phyloP scores from a whole-genome alignment of 2,329 filamentous ascomycete genomes.

The Colletotrichum sp. region DNA sequence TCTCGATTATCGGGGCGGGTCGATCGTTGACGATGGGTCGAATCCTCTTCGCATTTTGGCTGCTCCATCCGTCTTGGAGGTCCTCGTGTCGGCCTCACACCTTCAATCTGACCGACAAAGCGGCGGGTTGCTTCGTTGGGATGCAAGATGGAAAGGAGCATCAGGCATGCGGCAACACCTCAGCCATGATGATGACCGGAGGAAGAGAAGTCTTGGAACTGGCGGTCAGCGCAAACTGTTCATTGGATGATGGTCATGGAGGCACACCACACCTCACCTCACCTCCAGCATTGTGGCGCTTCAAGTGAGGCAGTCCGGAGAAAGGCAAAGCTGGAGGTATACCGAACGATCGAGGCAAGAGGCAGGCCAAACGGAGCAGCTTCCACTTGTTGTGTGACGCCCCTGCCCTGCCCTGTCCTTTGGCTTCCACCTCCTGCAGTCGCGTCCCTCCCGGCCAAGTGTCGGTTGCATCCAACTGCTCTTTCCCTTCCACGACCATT shows the following conservation, averaged over 20 bases:
- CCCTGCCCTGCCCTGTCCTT: neutral
- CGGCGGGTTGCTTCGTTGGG: neutral
- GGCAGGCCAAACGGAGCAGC: neutral
- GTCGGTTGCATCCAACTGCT: neutral
- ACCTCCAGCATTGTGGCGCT: neutral
- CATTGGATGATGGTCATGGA: neutral
- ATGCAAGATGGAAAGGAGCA: neutral
- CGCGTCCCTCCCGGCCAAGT: neutral
- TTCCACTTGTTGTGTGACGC: neutral
- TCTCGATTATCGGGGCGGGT: conserved; percentile 1
- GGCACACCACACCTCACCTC: neutral
- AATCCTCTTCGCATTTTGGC: neutral
- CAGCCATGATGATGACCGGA: neutral
- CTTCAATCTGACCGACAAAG: neutral
- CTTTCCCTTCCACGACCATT: neutral
- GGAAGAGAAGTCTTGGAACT: neutral
- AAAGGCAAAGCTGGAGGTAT: neutral
- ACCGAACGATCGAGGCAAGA: neutral
- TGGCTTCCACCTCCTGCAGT: neutral
- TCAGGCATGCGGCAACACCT: neutral
- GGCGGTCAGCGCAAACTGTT: neutral
- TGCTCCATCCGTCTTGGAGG: neutral
- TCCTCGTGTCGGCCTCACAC: neutral
- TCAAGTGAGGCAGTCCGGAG: neutral
- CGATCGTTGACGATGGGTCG: neutral